Percentiles rank a stretch among this genome's conserved stretches.
Conservation (phyloP, 208 protist species). For the Trypanosoma conorhini region DNA sequence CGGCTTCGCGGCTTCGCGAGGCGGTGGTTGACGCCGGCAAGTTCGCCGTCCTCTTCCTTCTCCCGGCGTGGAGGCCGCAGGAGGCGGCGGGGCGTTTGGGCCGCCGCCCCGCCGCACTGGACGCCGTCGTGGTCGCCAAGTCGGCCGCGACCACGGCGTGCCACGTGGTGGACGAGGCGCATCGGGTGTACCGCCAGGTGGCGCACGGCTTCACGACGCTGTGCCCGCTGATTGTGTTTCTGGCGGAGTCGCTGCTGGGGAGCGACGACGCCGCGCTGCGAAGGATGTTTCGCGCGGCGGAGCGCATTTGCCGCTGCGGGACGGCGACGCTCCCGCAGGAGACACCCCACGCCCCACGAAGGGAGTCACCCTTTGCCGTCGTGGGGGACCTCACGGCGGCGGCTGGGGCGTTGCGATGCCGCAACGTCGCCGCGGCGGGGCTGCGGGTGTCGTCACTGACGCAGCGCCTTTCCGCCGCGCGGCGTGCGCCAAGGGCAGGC, state of each 20-base stretch:
- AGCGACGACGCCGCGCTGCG: constrained; percentile 8
- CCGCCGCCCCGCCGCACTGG: not conserved
- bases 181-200: constrained; percentile 20
- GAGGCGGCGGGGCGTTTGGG: not conserved
- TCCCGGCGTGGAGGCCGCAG: not conserved
- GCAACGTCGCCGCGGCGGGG: not conserved
- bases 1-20: constrained; percentile 16
- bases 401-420: not conserved
- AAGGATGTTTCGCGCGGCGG: constrained; percentile 9
- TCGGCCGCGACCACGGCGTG: constrained; percentile 4
- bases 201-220: not conserved
- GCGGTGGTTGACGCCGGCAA: constrained; percentile 17
- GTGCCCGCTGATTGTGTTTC: constrained; percentile 18
- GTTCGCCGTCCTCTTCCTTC: constrained; percentile 16
- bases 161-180: constrained; percentile 29
- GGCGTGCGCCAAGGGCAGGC: not conserved
- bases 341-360: not conserved
- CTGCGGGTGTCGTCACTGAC: constrained; percentile 18
- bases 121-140: constrained; percentile 4
- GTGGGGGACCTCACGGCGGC: constrained; percentile 4
- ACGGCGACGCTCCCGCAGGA: not conserved
- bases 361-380: not conserved
- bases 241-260: constrained; percentile 12
- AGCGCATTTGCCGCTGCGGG: not conserved
- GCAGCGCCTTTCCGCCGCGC: not conserved